These are phyloP conservation scores for Serpula lacrymans DNA, from an alignment of 768 basidiomycete genomes.

Conservation along the genomic window DNA sequence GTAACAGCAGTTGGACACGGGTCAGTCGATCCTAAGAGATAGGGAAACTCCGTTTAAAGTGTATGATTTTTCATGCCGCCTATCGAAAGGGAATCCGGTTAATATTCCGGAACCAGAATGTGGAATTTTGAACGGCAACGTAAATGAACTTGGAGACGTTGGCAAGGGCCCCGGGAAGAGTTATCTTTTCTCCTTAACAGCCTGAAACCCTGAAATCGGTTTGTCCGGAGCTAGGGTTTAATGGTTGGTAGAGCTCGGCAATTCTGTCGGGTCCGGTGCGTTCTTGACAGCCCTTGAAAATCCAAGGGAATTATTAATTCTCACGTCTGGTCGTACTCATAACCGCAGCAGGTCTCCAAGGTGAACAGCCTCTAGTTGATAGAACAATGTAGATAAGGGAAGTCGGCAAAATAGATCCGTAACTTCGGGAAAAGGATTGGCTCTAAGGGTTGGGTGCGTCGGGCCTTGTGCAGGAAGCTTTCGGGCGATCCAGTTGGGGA, in stretches of 20 bases:
- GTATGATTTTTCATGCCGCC: constrained; percentile 57
- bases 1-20: constrained; percentile 85
- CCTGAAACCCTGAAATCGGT: constrained; percentile 69
- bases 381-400: constrained; percentile 80
- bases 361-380: constrained; percentile 80
- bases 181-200: constrained; percentile 79
- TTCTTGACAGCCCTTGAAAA: constrained; percentile 79
- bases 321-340: constrained; percentile 73
- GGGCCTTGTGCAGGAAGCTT: constrained; percentile 52
- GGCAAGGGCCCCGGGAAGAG: constrained; percentile 74
- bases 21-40: constrained; percentile 83
- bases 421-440: constrained; percentile 79
- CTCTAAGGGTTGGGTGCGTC: constrained; percentile 78
- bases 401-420: constrained; percentile 80
- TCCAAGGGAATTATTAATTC: constrained; percentile 70
- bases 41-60: constrained; percentile 73
- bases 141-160: constrained; percentile 62
- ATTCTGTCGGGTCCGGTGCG: constrained; percentile 69
- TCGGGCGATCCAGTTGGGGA: constrained; percentile 40
- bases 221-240: constrained; percentile 72
- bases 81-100: constrained; percentile 79
- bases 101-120: constrained; percentile 77
- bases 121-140: constrained; percentile 65
- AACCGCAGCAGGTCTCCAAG: constrained; percentile 80
- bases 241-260: constrained; percentile 71